Base-by-base conservation (phyloP, 805 yeast species). In the Metschnikowia cerradonensis region DNA sequence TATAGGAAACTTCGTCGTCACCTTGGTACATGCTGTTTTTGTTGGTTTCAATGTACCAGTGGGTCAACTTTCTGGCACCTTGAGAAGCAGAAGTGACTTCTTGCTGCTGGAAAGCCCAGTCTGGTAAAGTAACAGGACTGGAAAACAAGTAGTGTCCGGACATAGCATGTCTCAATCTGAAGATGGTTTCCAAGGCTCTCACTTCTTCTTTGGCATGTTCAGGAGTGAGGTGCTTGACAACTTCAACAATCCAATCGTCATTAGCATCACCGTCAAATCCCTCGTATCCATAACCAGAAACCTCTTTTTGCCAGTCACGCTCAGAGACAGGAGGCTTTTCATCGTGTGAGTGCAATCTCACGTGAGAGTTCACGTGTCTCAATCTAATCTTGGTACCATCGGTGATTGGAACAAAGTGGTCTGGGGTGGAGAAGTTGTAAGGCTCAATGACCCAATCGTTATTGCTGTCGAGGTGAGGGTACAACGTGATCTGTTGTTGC, bases 261-360 rank as follows among this genome's bases (percentile, higher is more conserved):
- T 88, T 88, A 49, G 90, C 84, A 69, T 88, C 94, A 67, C 95
- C 96, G 23, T 63, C 82, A 60, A 86, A 88, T 3, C 88, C 90
- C 41, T 83, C 84, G 60, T 64, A 83, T 20, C 96, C 96, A 65
- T 88, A 88, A 68, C 84, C 76, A 3, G 90, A 78, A 17, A 78
- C 89, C 72, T 88, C 96, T 67, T 84, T 86, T 71, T 86, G 91
- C 94, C 94, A 88, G 61, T 88, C 96, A 52, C 77, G 72, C 63
- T 82, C 86, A 51, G 85, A 74, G 17, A 86, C 89, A 15, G 92
- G 88, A 23, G 91, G 83, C 67, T 87, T 84, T 60, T 85, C 84
- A 65, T 88, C 94, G 64, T 88, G 95, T 7, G 94, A 83, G 68
- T 88, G 95, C 63, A 88, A 76, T 75, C 94, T 80, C 64, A 87